These are phyloP conservation scores for Ciborinia camelliae DNA, from an alignment of 2,329 filamentous ascomycete species.

Conservation along the genomic window DNA sequence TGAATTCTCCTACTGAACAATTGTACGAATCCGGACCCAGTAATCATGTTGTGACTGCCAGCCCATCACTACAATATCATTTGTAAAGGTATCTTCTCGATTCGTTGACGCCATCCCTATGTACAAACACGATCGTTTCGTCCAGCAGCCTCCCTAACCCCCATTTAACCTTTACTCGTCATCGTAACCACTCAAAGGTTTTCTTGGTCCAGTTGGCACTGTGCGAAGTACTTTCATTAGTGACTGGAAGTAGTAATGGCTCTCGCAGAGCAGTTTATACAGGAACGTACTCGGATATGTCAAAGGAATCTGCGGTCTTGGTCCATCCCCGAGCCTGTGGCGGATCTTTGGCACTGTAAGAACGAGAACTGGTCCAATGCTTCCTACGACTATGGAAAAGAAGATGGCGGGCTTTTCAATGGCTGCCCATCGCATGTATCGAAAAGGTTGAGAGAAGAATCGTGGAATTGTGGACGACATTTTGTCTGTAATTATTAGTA, in stretches of 20 bases:
- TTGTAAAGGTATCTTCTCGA: slow-evolving; percentile 15
- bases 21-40: not conserved
- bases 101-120: slow-evolving; percentile 16
- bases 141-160: not conserved
- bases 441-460: slow-evolving; percentile 82
- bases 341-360: slow-evolving; percentile 72
- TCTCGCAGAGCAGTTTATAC: not conserved
- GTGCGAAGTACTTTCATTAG: slow-evolving; percentile 27
- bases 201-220: slow-evolving; percentile 59
- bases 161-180: slow-evolving; percentile 40
- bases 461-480: slow-evolving; percentile 65
- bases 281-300: slow-evolving; percentile 82
- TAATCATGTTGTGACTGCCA: not conserved
- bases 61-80: not conserved
- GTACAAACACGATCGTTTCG: slow-evolving; percentile 11
- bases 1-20: not conserved
- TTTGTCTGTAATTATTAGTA: slow-evolving; percentile 36
- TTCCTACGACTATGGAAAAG: slow-evolving; percentile 76
- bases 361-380: slow-evolving; percentile 66
- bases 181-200: slow-evolving; percentile 58
- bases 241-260: not conserved
- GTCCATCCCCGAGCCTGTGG: slow-evolving; percentile 67
- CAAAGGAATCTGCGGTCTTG: slow-evolving; percentile 70
- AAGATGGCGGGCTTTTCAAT: slow-evolving; percentile 89
- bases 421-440: slow-evolving; percentile 83